phyloP scores from a whole-genome alignment of 1,284 basidiomycete species.

The Marasmius fiardii region DNA sequence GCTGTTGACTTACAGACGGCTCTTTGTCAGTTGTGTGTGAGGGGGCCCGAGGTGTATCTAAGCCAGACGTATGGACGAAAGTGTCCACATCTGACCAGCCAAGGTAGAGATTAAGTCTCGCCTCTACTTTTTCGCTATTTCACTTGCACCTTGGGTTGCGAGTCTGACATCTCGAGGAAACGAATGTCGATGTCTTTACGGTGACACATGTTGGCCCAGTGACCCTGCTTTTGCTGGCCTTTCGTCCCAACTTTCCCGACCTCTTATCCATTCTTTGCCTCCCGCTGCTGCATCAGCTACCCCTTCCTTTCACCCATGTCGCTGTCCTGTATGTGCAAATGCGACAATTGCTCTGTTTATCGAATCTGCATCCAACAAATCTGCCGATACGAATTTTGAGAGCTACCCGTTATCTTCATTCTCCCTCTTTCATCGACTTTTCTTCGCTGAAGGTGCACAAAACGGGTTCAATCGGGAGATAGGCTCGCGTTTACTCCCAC shows the following conservation, averaged over 20 bases:
- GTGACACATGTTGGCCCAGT: conserved; percentile 38
- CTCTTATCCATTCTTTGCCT: conserved; percentile 31
- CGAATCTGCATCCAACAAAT: conserved; percentile 19
- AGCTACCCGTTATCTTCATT: conserved; percentile 4
- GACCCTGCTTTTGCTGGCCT: conserved; percentile 30
- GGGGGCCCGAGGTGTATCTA: no score
- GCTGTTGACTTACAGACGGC: no score
- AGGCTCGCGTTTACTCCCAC: conserved; percentile 34
- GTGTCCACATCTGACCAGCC: no score
- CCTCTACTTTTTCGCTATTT: no score
- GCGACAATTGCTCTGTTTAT: conserved; percentile 29
- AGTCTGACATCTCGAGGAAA: no score
- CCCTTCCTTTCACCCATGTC: conserved; percentile 11
- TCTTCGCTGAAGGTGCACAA: conserved; percentile 17
- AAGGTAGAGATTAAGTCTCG: no score
- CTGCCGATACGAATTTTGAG: conserved; percentile 16
- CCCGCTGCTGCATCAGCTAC: conserved; percentile 33
- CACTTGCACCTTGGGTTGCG: no score
- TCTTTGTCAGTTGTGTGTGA: no score
- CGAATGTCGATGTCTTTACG: conserved; percentile 22
- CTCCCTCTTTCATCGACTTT: conserved; percentile 13
- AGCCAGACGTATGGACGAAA: no score
- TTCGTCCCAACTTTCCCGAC: conserved; percentile 31
- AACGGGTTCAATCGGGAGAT: conserved; percentile 24
- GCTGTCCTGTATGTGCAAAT: conserved; percentile 24